Evolutionary conservation across 306 rosid species (phyloP).

Genomic region (Cucurbita argyrosperma): DNA sequence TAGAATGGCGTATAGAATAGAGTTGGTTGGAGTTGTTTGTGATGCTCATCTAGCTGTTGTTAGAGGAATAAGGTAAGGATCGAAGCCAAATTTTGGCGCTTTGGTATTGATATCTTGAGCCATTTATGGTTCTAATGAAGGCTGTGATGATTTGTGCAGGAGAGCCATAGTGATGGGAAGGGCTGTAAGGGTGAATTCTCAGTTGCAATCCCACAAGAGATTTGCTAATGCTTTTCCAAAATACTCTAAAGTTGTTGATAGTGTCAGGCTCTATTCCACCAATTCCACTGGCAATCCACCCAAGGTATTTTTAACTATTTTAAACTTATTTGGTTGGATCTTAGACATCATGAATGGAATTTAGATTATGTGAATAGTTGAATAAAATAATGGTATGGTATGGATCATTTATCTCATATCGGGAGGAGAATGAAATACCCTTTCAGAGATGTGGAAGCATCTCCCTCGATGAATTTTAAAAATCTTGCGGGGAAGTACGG

Average conservation of each 20-base stretch:
- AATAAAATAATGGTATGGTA: no score
- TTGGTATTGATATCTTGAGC: neutral
- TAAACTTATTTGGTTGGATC: neutral
- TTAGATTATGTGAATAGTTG: neutral
- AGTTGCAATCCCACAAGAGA: constrained; percentile 78
- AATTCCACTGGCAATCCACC: constrained; percentile 42
- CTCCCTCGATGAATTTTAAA: no score
- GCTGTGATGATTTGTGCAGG: constrained; percentile 24
- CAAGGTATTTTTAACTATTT: constrained; percentile 26
- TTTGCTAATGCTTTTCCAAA: constrained; percentile 61
- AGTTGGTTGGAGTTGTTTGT: constrained; percentile 91
- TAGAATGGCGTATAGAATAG: constrained; percentile 65
- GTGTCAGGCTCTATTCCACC: constrained; percentile 57
- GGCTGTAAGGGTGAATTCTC: constrained; percentile 85
- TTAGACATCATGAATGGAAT: neutral
- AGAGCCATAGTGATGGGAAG: constrained; percentile 67
- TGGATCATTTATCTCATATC: no score
- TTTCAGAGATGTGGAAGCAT: no score
- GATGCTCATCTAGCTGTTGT: constrained; percentile 81
- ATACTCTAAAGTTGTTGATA: constrained; percentile 73
- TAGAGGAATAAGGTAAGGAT: constrained; percentile 66
- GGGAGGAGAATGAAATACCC: no score
- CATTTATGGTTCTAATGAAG: neutral
- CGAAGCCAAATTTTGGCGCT: neutral
- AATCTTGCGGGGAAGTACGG: no score